These are phyloP conservation scores for Claviceps africana DNA, from an alignment of 2,329 filamentous ascomycete genomes.

Conservation along the genomic window DNA sequence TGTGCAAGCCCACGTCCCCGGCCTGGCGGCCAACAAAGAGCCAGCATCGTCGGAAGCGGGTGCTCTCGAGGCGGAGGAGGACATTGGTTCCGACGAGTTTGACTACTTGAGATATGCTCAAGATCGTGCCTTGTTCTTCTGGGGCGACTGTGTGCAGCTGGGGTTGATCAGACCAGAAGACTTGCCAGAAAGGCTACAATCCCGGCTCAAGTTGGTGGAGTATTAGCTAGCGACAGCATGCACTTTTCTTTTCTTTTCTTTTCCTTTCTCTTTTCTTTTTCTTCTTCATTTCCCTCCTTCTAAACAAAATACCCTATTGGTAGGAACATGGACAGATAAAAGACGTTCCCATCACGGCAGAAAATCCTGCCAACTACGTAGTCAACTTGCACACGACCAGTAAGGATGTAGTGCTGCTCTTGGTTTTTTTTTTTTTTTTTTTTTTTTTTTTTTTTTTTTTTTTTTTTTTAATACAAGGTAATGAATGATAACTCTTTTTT, in stretches of 20 bases:
- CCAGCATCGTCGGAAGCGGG: constrained; percentile 25
- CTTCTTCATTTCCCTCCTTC: too few relatives aligned
- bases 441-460: too few relatives aligned
- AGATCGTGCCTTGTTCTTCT: constrained; percentile 83
- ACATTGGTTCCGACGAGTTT: constrained; percentile 60
- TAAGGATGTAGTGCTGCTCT: too few relatives aligned
- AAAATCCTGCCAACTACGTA: too few relatives aligned
- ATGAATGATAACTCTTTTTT: too few relatives aligned
- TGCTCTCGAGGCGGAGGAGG: constrained; percentile 27
- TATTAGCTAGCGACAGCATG: constrained; percentile 27
- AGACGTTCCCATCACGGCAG: too few relatives aligned
- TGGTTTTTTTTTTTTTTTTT: too few relatives aligned
- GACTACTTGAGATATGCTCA: constrained; percentile 89
- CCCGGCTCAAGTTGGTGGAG: constrained; percentile 55
- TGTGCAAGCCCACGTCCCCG: constrained; percentile 79
- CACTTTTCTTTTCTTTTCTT: background rate
- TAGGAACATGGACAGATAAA: too few relatives aligned
- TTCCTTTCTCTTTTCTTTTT: background rate
- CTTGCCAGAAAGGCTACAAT: constrained; percentile 52
- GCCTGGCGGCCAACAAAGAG: constrained; percentile 36
- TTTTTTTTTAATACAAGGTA: too few relatives aligned
- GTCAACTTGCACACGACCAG: too few relatives aligned
- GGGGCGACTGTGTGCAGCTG: constrained; percentile 72
- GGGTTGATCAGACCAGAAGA: constrained; percentile 65
- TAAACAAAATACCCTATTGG: too few relatives aligned